Conservation (phyloP, 75 land plant species). For the Picea sitchensis region DNA sequence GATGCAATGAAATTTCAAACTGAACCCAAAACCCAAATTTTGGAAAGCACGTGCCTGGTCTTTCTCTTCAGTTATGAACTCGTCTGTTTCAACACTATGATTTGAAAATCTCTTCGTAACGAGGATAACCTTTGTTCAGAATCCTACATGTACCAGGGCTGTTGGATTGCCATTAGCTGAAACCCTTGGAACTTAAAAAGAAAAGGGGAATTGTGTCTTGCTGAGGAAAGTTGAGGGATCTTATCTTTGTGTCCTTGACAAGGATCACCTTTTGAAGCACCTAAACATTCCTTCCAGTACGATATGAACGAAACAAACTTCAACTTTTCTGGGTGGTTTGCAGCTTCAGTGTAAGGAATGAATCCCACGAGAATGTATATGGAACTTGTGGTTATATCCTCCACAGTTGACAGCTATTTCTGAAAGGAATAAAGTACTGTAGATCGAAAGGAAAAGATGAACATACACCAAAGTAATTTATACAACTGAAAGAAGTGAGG, state of each 20-base stretch:
- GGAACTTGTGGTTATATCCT: too few relatives aligned
- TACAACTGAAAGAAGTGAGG: too few relatives aligned
- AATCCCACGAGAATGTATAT: too few relatives aligned
- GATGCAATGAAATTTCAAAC: not conserved
- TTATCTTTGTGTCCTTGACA: conserved; percentile 5
- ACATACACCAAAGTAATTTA: too few relatives aligned
- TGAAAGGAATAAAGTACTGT: too few relatives aligned
- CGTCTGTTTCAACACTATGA: not conserved
- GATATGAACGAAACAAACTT: not conserved
- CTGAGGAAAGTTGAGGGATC: not conserved
- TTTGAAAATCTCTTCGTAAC: not conserved
- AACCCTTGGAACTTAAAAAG: not conserved
- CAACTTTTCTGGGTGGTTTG: not conserved
- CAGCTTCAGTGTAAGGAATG: too few relatives aligned
- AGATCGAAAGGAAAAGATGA: too few relatives aligned
- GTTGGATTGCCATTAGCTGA: not conserved
- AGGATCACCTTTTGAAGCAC: conserved; percentile 7
- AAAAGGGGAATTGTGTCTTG: not conserved
- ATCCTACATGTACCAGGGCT: not conserved
- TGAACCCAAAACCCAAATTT: not conserved
- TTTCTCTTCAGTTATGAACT: not conserved
- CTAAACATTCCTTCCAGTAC: not conserved
- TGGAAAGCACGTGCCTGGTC: not conserved
- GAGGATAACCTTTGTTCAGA: too few relatives aligned
- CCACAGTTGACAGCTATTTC: too few relatives aligned